Conservation (phyloP, 2,329 filamentous ascomycete species). For the Penicillium thymicola region DNA sequence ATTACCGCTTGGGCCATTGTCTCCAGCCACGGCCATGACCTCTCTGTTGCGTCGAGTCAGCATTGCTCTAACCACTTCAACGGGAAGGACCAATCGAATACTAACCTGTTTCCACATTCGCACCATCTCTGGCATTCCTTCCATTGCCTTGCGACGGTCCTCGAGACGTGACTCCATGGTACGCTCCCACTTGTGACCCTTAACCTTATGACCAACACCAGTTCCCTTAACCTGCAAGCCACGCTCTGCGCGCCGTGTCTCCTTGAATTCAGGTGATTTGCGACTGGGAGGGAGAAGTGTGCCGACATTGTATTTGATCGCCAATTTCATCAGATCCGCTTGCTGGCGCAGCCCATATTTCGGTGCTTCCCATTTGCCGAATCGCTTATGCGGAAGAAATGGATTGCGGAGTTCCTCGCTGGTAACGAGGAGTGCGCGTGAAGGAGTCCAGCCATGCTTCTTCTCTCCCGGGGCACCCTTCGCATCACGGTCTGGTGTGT, state of each 20-base stretch:
- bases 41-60: constrained; percentile 50
- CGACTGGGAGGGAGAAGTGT: constrained; percentile 71
- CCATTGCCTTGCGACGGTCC: constrained; percentile 84
- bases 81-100: constrained; percentile 15
- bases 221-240: constrained; percentile 88
- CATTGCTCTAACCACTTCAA: constrained; percentile 2
- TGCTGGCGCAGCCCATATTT: constrained; percentile 80
- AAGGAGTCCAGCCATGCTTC: constrained; percentile 30
- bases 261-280: constrained; percentile 68
- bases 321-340: constrained; percentile 85
- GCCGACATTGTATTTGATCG: constrained; percentile 72
- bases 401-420: constrained; percentile 64
- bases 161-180: constrained; percentile 80
- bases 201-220: constrained; percentile 86
- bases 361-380: constrained; percentile 79
- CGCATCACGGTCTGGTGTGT: constrained; percentile 41
- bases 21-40: constrained; percentile 72
- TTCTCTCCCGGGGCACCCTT: constrained; percentile 40
- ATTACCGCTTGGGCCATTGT: constrained; percentile 62
- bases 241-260: constrained; percentile 70
- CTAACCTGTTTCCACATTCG: constrained; percentile 88
- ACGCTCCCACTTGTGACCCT: constrained; percentile 92
- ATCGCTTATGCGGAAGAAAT: constrained; percentile 76
- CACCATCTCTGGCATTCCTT: constrained; percentile 90
- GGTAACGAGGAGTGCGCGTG: constrained; percentile 35